Evolutionary conservation across 2,329 filamentous ascomycete genomes (phyloP).

Genomic region (Orbilia oligospora): DNA sequence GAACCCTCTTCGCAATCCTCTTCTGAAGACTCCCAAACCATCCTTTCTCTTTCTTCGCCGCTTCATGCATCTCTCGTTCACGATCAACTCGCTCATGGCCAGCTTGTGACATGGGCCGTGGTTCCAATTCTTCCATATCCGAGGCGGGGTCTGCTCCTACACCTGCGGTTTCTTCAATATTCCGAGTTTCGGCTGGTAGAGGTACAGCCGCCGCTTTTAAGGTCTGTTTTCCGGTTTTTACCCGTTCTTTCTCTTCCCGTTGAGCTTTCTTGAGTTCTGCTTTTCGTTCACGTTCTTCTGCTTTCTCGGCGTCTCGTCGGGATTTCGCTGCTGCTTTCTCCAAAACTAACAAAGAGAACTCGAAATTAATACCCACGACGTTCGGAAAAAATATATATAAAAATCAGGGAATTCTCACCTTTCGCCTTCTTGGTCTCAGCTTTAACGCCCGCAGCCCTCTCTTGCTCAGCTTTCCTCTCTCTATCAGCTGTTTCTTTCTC

Average conservation of each 20-base stretch:
- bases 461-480: constrained; percentile 38
- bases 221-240: constrained; percentile 32
- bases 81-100: constrained; percentile 47
- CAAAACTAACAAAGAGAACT: constrained; percentile 14
- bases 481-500: constrained; percentile 40
- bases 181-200: not conserved
- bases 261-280: constrained; percentile 53
- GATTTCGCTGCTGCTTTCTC: constrained; percentile 53
- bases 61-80: constrained; percentile 46
- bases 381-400: not conserved
- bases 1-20: constrained; percentile 34
- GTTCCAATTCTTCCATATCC: constrained; percentile 56
- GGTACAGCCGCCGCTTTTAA: constrained; percentile 17
- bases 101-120: constrained; percentile 55
- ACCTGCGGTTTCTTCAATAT: constrained; percentile 9
- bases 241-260: constrained; percentile 53
- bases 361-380: not conserved
- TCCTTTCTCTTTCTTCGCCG: constrained; percentile 50
- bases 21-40: constrained; percentile 54
- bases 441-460: constrained; percentile 39
- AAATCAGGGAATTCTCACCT: constrained; percentile 18
- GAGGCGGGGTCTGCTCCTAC: constrained; percentile 17
- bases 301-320: constrained; percentile 54
- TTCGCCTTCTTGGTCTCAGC: constrained; percentile 52
- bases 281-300: constrained; percentile 55